Percentiles rank a stretch among this genome's conserved stretches.
These are phyloP conservation scores for Apiospora marii DNA, from an alignment of 2,329 filamentous ascomycete genomes.

Conservation along the genomic window DNA sequence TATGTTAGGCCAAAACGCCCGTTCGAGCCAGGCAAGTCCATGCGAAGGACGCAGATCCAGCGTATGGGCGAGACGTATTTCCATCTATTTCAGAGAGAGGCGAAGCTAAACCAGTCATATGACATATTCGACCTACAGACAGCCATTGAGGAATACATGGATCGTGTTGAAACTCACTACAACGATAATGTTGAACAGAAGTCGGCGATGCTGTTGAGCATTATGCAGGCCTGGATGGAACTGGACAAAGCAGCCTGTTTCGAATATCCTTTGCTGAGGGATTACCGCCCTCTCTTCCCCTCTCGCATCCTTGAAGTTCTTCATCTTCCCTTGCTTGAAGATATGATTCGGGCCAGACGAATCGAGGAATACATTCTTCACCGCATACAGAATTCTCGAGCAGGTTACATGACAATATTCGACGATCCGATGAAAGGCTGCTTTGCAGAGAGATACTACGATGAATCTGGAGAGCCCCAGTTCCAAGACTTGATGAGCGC, in stretches of 20 bases:
- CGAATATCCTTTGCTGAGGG: conserved; percentile 54
- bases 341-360: conserved; percentile 58
- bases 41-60: neutral
- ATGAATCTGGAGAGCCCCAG: conserved; percentile 44
- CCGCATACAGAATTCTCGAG: conserved; percentile 41
- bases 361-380: conserved; percentile 57
- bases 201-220: conserved; percentile 58
- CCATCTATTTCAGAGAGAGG: conserved; percentile 10
- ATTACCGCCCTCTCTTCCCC: conserved; percentile 61
- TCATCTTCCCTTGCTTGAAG: conserved; percentile 51
- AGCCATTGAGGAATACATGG: conserved; percentile 47
- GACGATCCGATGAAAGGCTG: conserved; percentile 50
- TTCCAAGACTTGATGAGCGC: conserved; percentile 29
- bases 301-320: conserved; percentile 60
- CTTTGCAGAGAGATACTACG: conserved; percentile 57
- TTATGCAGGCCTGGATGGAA: conserved; percentile 64
- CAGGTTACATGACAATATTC: conserved; percentile 53
- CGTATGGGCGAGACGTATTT: neutral
- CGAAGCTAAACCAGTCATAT: neutral
- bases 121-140: conserved; percentile 36
- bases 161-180: conserved; percentile 46
- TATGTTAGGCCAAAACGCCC: neutral
- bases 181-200: conserved; percentile 54
- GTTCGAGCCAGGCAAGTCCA: neutral
- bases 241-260: conserved; percentile 57